phyloP scores from a whole-genome alignment of 768 basidiomycete genomes.

The Cubamyces sp. region DNA sequence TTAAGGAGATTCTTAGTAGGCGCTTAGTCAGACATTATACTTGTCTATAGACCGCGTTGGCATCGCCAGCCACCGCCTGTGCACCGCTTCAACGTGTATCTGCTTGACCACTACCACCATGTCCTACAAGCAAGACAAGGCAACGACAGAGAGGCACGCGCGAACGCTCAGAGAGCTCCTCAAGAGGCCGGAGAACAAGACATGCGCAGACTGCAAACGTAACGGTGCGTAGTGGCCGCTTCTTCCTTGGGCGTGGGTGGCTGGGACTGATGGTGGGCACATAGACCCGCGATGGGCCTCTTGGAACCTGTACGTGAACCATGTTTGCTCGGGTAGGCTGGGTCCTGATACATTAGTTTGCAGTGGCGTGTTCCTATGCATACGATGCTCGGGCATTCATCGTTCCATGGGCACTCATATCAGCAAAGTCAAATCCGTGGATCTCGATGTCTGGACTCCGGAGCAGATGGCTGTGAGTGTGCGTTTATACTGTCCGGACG shows the following conservation, averaged over 20 bases:
- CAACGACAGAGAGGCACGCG: constrained; percentile 80
- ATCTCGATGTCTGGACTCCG: constrained; percentile 96
- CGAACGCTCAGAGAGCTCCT: constrained; percentile 84
- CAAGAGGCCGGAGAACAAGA: constrained; percentile 88
- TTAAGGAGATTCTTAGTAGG: background rate
- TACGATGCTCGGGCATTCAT: constrained; percentile 97
- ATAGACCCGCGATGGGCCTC: constrained; percentile 97
- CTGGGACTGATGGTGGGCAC: constrained; percentile 6
- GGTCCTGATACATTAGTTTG: background rate
- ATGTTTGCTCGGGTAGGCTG: background rate
- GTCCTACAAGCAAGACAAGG: constrained; percentile 73
- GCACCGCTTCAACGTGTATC: constrained; percentile 29
- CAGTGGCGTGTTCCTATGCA: constrained; percentile 93
- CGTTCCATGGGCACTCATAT: constrained; percentile 99
- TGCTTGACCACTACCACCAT: constrained; percentile 27
- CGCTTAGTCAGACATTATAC: constrained; percentile 3
- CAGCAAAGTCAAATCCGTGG: constrained; percentile 95
- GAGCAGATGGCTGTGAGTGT: constrained; percentile 89
- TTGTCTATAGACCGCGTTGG: background rate
- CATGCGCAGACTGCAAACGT: constrained; percentile 95
- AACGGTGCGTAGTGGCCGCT: constrained; percentile 64
- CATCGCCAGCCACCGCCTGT: constrained; percentile 7
- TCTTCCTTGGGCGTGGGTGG: background rate
- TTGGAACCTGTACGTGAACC: constrained; percentile 81
- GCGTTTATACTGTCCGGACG: background rate